A percentile compares a stretch with the other conserved stretches of the same genome.
phyloP scores from a whole-genome alignment of 805 yeast species.

The Cyberlindnera bimundalis region DNA sequence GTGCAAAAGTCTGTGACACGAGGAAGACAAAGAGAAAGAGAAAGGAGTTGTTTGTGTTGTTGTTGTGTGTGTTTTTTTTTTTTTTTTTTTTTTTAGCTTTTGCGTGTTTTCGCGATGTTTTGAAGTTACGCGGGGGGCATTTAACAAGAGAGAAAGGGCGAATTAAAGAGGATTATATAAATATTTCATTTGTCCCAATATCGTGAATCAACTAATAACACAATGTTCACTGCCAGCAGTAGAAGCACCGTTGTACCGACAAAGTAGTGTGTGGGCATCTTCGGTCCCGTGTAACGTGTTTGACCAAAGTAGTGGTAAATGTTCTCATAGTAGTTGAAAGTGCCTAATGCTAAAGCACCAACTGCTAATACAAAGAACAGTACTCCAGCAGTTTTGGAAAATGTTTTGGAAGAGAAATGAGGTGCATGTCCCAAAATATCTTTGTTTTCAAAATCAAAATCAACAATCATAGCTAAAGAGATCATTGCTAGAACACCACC shows the following conservation, averaged over 20 bases:
- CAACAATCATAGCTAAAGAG: slow-evolving; percentile 22
- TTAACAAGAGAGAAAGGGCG: too few relatives aligned
- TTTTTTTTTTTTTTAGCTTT: too few relatives aligned
- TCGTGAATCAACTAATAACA: slow-evolving; percentile 16
- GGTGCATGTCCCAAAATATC: slow-evolving; percentile 4
- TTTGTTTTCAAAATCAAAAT: slow-evolving; percentile 14
- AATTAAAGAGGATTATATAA: too few relatives aligned
- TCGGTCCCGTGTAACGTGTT: slow-evolving; percentile 12
- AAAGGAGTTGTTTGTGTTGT: too few relatives aligned
- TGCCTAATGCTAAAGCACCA: slow-evolving; percentile 16
- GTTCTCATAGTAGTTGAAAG: slow-evolving; percentile 22
- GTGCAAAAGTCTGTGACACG: too few relatives aligned
- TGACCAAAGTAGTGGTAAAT: slow-evolving; percentile 18
- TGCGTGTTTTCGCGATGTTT: too few relatives aligned
- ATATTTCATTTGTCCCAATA: slow-evolving; percentile 11
- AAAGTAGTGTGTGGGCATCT: slow-evolving; percentile 13
- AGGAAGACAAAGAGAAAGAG: too few relatives aligned
- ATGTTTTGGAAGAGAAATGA: slow-evolving; percentile 4
- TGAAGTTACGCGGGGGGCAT: too few relatives aligned
- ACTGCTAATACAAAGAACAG: slow-evolving; percentile 16
- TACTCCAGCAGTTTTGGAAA: slow-evolving; percentile 15
- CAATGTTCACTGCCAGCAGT: slow-evolving; percentile 17
- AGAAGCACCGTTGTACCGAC: slow-evolving; percentile 8
- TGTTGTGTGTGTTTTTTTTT: too few relatives aligned
- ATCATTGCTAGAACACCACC: slow-evolving; percentile 19